These are phyloP conservation scores for Euphorbia peplus DNA, from an alignment of 345 rosid species.

Conservation along the genomic window DNA sequence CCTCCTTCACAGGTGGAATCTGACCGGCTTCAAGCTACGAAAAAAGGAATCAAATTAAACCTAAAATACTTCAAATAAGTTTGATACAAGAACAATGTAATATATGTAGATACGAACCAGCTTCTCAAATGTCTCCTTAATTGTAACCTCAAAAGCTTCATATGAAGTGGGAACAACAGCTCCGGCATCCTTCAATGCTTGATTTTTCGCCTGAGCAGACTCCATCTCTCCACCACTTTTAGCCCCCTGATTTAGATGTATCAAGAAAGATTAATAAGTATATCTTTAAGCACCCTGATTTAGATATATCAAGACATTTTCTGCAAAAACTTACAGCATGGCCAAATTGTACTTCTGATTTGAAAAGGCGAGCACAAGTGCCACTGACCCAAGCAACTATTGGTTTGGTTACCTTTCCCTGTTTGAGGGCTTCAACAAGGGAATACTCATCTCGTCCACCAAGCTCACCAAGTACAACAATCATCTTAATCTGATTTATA, in stretches of 20 bases:
- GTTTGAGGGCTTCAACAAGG: constrained; percentile 89
- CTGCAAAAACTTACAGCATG: constrained; percentile 77
- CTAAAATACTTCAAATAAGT: neutral
- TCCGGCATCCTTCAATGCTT: constrained; percentile 81
- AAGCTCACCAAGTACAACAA: constrained; percentile 95
- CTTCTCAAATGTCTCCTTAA: constrained; percentile 85
- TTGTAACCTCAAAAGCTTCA: constrained; percentile 70
- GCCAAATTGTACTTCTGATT: constrained; percentile 98
- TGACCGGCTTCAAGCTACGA: constrained; percentile 71
- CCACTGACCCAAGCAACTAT: constrained; percentile 99
- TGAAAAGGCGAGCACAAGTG: constrained; percentile 94
- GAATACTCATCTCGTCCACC: constrained; percentile 97
- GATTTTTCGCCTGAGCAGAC: constrained; percentile 98
- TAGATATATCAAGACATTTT: constrained; percentile 6
- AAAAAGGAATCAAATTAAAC: constrained; percentile 12
- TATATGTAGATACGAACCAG: constrained; percentile 49
- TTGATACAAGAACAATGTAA: neutral
- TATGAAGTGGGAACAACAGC: constrained; percentile 93
- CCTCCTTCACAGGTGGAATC: constrained; percentile 70
- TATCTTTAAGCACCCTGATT: neutral
- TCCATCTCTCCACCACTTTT: constrained; percentile 98
- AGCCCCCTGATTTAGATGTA: constrained; percentile 63
- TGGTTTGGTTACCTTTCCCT: constrained; percentile 89
- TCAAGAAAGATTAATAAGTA: constrained; percentile 15
- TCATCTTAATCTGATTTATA: constrained; percentile 70